Evolutionary conservation across 1,284 basidiomycete species (phyloP).

Genomic region (Cryptococcus depauperatus): DNA sequence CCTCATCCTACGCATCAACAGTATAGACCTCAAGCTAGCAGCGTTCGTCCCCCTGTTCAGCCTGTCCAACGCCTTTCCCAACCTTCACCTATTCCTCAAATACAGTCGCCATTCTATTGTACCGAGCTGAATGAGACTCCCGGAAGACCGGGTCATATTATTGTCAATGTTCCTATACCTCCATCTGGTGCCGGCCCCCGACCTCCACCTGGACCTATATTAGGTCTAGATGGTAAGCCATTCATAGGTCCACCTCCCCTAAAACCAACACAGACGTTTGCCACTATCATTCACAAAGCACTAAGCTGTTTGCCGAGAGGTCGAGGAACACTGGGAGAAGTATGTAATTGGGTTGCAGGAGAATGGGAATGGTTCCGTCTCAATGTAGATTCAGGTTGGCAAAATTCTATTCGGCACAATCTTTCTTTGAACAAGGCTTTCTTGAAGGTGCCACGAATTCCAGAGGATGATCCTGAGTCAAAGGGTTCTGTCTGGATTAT

Average conservation of each 20-base stretch:
- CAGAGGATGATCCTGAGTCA: constrained; percentile 68
- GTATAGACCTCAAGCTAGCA: constrained; percentile 12
- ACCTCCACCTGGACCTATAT: constrained; percentile 36
- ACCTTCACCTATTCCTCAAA: constrained; percentile 17
- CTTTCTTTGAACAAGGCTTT: constrained; percentile 80
- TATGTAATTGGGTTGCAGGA: constrained; percentile 82
- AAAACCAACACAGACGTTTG: constrained; percentile 44
- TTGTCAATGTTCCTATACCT: constrained; percentile 41
- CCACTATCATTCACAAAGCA: constrained; percentile 43
- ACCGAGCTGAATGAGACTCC: constrained; percentile 40
- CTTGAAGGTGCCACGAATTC: constrained; percentile 69
- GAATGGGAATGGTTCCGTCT: constrained; percentile 82
- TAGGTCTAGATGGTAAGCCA: constrained; percentile 41
- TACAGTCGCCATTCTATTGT: constrained; percentile 34
- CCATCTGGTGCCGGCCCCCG: constrained; percentile 41
- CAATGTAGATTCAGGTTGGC: constrained; percentile 73
- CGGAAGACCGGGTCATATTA: constrained; percentile 37
- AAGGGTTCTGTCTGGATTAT: constrained; percentile 86
- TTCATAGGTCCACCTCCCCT: constrained; percentile 44
- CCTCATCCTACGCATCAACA: constrained; percentile 14
- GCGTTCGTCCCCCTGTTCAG: not conserved
- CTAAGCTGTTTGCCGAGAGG: constrained; percentile 49
- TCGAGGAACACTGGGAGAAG: constrained; percentile 82
- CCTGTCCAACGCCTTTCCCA: not conserved
- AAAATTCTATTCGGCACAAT: constrained; percentile 90